Percentiles rank a stretch among this genome's conserved stretches.
These are phyloP conservation scores for Asclepias syriaca DNA, from an alignment of 257 asterid genomes.

Conservation along the genomic window DNA sequence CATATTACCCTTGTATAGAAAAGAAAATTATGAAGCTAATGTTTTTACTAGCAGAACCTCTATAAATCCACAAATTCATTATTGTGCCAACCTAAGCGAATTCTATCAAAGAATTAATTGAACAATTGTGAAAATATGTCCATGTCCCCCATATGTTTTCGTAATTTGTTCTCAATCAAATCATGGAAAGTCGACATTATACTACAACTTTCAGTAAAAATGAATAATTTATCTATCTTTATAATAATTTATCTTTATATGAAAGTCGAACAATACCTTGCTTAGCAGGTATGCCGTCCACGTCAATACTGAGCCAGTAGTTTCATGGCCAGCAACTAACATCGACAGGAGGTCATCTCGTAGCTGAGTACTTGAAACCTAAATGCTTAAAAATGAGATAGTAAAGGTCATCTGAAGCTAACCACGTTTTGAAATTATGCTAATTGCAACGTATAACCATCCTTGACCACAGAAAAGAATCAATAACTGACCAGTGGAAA, in stretches of 20 bases:
- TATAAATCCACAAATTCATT: neutral
- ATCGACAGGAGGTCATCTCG: constrained; percentile 96
- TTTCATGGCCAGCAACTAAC: constrained; percentile 99
- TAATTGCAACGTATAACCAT: neutral
- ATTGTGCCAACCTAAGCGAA: neutral
- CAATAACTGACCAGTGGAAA: neutral
- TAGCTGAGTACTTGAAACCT: constrained; percentile 88
- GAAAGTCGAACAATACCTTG: constrained; percentile 47
- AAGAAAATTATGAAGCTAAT: neutral
- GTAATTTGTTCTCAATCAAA: neutral
- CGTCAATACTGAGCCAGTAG: constrained; percentile 94
- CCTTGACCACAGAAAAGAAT: neutral
- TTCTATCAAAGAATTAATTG: neutral
- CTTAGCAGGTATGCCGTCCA: constrained; percentile 88
- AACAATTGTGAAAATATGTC: too few species aligned
- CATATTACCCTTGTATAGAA: neutral
- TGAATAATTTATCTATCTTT: neutral
- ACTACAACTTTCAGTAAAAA: neutral
- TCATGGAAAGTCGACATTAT: neutral
- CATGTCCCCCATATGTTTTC: neutral
- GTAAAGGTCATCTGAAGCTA: neutral
- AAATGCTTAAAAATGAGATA: constrained; percentile 15
- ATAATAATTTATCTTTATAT: too few species aligned
- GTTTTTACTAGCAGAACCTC: neutral
- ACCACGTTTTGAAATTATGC: too few species aligned